Evolutionary conservation across 1,139 yeast species (phyloP), one percentile per base, ranked within the genome.

Genomic region (Scheffersomyces stambukii): DNA sequence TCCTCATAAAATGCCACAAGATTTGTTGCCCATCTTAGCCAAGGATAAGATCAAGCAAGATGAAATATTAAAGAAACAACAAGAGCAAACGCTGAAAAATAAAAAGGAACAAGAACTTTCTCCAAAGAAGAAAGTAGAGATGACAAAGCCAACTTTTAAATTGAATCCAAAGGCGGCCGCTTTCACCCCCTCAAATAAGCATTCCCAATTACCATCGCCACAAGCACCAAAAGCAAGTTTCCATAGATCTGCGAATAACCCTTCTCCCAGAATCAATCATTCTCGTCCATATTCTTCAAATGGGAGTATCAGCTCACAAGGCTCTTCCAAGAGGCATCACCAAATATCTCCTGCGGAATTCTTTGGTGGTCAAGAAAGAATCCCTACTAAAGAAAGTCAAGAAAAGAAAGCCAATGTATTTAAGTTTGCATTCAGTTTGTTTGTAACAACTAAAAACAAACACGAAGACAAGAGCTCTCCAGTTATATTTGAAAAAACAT

Each of bases 121-220:
- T 14, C 55, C 54, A 41, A 70, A 63, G 50, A 72, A 73, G 48
- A 63, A 73, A 60, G 80, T 77, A 45, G 69, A 77, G n/a, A 75
- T 69, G 29, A 69, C 6, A 16, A 16, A 8, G 18, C 18, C 18
- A 6, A 16, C 79, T 6, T 81, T 80, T 57, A 79, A 76, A 52
- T 74, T 81, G 51, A 81, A 80, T 48, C 83, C 86, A 7, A 74
- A 77, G 36, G 84, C 88, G 2, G 77, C 81, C 5, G 66, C 81
- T 0, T 82, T 83, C 46, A 77, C 83, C 4, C 89, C 91, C 3
- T 59, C 73, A 3, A 43, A 38, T 14, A 52, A 42, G 40, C 57
- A 40, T 22, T 36, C 40, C 6, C 59, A 48, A 36, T 36, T 49
- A 34, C 18, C 36, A 4, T 60, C 63, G 23, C 66, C 63, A 21